phyloP scores from a whole-genome alignment of 352 stramenopile genomes.

The Phytophthora capsici region DNA sequence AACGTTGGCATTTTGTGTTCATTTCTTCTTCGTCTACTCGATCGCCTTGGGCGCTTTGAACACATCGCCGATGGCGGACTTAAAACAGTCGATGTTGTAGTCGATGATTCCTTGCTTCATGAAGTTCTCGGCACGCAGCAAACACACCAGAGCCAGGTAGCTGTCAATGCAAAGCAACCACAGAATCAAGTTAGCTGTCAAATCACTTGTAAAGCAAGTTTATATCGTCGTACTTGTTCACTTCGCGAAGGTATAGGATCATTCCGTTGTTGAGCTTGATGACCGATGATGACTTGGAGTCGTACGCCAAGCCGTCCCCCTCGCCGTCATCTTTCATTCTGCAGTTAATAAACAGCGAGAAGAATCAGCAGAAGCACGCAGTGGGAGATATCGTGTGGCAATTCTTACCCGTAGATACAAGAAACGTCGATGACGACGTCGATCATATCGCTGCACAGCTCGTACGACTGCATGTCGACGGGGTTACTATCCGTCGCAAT shows the following conservation, averaged over 20 bases:
- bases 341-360: neutral
- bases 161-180: constrained; percentile 33
- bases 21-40: constrained; percentile 30
- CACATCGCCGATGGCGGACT: constrained; percentile 91
- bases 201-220: neutral
- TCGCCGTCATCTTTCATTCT: constrained; percentile 93
- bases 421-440: constrained; percentile 99
- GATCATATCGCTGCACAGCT: constrained; percentile 99
- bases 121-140: constrained; percentile 97
- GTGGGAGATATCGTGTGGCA: neutral
- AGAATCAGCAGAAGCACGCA: neutral
- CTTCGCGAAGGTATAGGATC: constrained; percentile 94
- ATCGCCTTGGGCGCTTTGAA: constrained; percentile 79
- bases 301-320: constrained; percentile 93
- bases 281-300: constrained; percentile 95
- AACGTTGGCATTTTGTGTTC: neutral
- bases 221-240: constrained; percentile 84
- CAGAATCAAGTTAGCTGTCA: constrained; percentile 3
- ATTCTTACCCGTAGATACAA: constrained; percentile 96
- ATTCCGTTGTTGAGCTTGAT: constrained; percentile 99
- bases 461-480: constrained; percentile 98
- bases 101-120: constrained; percentile 98
- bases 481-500: constrained; percentile 98
- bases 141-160: constrained; percentile 98
- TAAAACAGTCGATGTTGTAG: constrained; percentile 99